phyloP scores from a whole-genome alignment of 129 eudicot genomes.

The Centrapalus pauciflorus region DNA sequence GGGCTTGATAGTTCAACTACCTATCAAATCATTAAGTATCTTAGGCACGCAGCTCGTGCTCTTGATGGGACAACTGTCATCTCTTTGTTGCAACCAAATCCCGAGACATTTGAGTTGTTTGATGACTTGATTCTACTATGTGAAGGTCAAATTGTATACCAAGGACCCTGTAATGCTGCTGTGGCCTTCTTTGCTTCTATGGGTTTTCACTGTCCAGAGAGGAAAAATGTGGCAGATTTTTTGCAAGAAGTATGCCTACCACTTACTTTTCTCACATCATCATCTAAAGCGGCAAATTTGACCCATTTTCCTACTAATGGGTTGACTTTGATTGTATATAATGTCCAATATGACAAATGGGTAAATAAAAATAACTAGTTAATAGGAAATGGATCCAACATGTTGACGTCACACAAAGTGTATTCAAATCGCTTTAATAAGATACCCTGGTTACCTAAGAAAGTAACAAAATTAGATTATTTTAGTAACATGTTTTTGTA shows the following conservation, averaged over 20 bases:
- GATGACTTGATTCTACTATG: slow-evolving; percentile 74
- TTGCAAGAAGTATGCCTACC: slow-evolving; percentile 66
- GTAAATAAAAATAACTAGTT: too few relatives aligned
- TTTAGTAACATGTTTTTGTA: too few relatives aligned
- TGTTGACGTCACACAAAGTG: too few relatives aligned
- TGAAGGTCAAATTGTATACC: slow-evolving; percentile 89
- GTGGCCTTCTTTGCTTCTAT: slow-evolving; percentile 59
- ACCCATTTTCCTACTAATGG: too few relatives aligned
- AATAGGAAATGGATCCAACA: too few relatives aligned
- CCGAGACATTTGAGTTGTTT: slow-evolving; percentile 77
- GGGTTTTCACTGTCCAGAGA: slow-evolving; percentile 89
- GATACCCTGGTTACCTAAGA: too few relatives aligned
- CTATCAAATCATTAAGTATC: slow-evolving; percentile 70
- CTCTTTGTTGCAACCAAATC: slow-evolving; percentile 85
- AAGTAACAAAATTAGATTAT: too few relatives aligned
- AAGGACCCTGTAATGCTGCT: slow-evolving; percentile 76
- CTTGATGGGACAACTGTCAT: slow-evolving; percentile 71
- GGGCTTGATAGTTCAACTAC: slow-evolving; percentile 97
- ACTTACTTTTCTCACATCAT: neutral
- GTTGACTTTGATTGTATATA: too few relatives aligned
- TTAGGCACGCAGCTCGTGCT: slow-evolving; percentile 61
- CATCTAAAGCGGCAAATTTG: neutral
- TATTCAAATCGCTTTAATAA: too few relatives aligned
- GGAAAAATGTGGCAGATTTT: slow-evolving; percentile 93
- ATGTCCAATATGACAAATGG: too few relatives aligned